Conservation (phyloP, 371 early-diverging fungal species). For the Apophysomyces trapeziformis region DNA sequence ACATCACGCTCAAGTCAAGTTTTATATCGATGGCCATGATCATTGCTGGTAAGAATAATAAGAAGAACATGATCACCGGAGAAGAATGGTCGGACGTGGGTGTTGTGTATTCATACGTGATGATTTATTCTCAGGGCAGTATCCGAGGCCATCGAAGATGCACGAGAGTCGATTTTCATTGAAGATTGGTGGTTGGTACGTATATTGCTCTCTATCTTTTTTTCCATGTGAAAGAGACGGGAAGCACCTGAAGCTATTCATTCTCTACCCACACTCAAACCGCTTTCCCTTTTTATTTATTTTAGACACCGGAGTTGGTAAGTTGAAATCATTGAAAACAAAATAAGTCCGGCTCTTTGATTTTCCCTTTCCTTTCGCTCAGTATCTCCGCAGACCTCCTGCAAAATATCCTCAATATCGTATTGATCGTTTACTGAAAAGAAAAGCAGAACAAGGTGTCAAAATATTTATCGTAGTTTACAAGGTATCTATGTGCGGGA, state of each 20-base stretch:
- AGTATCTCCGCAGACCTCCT: conserved; percentile 82
- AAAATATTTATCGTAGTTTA: conserved; percentile 89
- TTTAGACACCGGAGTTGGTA: conserved; percentile 55
- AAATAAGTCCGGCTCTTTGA: neutral
- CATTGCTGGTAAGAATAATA: conserved; percentile 64
- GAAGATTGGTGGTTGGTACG: conserved; percentile 91
- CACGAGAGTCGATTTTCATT: conserved; percentile 80
- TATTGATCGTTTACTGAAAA: conserved; percentile 79
- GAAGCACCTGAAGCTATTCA: neutral
- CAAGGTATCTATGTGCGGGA: conserved; percentile 51
- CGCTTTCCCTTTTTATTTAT: conserved; percentile 9
- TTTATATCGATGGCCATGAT: conserved; percentile 85
- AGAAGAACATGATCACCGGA: neutral
- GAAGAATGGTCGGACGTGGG: neutral
- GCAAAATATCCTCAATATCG: conserved; percentile 75
- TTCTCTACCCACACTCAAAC: conserved; percentile 3
- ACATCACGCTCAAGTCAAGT: conserved; percentile 66
- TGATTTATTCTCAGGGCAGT: conserved; percentile 51
- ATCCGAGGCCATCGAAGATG: conserved; percentile 77
- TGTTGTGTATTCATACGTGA: neutral
- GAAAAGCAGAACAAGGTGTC: conserved; percentile 89
- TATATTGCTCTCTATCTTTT: neutral
- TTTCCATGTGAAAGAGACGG: too few relatives aligned
- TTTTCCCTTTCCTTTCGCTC: conserved; percentile 2
- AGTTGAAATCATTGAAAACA: neutral